These are phyloP conservation scores for Pleurotus eryngii DNA, from an alignment of 768 basidiomycete genomes.

Conservation along the genomic window DNA sequence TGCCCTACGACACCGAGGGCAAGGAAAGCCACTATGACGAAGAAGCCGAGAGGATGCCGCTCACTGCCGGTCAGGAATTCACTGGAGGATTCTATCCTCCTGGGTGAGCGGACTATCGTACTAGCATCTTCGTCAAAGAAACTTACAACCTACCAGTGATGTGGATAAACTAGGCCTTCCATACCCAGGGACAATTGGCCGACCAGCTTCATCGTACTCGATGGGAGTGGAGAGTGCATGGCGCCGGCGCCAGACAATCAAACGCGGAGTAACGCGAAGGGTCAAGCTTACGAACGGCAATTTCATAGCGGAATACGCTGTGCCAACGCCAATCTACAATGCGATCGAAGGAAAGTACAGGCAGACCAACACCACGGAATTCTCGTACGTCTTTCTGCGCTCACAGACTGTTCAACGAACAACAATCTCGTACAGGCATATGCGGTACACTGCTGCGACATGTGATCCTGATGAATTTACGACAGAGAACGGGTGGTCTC, in stretches of 20 bases:
- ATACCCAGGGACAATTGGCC: not conserved
- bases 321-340: slow-evolving; percentile 61
- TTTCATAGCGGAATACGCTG: slow-evolving; percentile 68
- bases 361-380: slow-evolving; percentile 58
- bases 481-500: slow-evolving; percentile 75
- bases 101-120: not conserved
- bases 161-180: slow-evolving; percentile 7
- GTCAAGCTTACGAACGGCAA: slow-evolving; percentile 76
- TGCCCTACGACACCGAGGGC: not conserved
- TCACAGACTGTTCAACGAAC: not conserved
- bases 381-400: slow-evolving; percentile 47
- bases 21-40: not conserved
- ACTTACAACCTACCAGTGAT: not conserved
- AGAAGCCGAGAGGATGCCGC: not conserved
- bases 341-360: slow-evolving; percentile 65
- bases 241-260: slow-evolving; percentile 64
- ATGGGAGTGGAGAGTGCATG: slow-evolving; percentile 22
- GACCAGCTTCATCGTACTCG: slow-evolving; percentile 4
- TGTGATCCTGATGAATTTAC: slow-evolving; percentile 87
- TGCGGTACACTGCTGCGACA: slow-evolving; percentile 93
- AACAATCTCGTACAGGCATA: slow-evolving; percentile 48
- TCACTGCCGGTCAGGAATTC: slow-evolving; percentile 3
- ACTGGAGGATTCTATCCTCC: slow-evolving; percentile 6
- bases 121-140: not conserved
- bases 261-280: slow-evolving; percentile 68